Evolutionary conservation across 371 early-diverging fungal species (phyloP).

Genomic region (Apophysomyces elegans): DNA sequence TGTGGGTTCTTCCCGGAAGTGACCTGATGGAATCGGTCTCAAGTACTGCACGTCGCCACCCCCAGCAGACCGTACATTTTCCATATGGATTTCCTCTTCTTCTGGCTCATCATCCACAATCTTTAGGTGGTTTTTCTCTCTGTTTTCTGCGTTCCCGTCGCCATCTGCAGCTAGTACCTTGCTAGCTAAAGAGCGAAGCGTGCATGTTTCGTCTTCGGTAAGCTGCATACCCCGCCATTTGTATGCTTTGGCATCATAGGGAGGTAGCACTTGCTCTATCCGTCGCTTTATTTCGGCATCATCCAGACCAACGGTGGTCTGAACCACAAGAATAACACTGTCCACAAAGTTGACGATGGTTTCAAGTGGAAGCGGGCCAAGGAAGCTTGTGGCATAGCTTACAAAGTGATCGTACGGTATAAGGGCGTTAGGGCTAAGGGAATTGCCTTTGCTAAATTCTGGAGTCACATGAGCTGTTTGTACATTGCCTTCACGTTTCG

Average conservation of each 20-base stretch:
- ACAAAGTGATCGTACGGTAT: conserved; percentile 18
- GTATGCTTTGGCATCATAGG: conserved; percentile 12
- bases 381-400: conserved; percentile 14
- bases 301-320: conserved; percentile 7
- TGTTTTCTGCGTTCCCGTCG: neutral
- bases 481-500: conserved; percentile 10
- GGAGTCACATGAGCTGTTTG: conserved; percentile 19
- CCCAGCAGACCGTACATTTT: neutral
- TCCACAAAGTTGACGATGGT: conserved; percentile 15
- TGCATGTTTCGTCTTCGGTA: conserved; percentile 3
- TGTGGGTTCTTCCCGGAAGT: conserved; percentile 5
- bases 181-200: neutral
- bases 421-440: conserved; percentile 8
- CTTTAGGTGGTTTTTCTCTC: neutral
- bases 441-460: conserved; percentile 4
- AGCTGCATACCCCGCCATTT: conserved; percentile 10
- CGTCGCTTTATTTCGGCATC: conserved; percentile 15
- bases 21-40: conserved; percentile 13
- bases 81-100: neutral
- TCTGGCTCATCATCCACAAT: conserved; percentile 6
- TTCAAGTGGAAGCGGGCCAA: conserved; percentile 10
- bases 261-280: conserved; percentile 15
- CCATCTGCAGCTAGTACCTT: neutral
- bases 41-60: conserved; percentile 12
- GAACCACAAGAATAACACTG: conserved; percentile 8